Evolutionary conservation across 2,329 filamentous ascomycete genomes (phyloP), one percentile per base, ranked within the genome.

Genomic region (Cytospora schulzeri): DNA sequence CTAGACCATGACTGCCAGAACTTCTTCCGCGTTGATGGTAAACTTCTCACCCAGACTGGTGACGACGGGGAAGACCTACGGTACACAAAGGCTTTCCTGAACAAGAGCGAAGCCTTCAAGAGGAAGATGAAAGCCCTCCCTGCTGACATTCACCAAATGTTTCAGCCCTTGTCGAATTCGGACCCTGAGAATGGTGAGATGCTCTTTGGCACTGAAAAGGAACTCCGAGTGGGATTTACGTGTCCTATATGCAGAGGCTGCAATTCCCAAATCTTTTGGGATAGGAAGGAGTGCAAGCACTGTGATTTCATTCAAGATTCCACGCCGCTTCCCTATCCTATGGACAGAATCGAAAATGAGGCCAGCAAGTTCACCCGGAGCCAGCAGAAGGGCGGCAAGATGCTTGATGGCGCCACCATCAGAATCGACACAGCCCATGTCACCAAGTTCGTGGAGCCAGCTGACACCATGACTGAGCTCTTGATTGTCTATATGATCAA

Each of bases 211-310:
- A 81, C 83, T 0, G 81, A 84, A 14, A 75, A 77, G 3, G 73
- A 78, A 11, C 85, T 83, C 63, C 88, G 85, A 70, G 78, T 79
- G 58, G 90, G 90, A 0, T 84, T 92, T 55, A 84, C 90, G 2
- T 93, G 91, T 69, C 86, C 85, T 0, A 65, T 76, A 1, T 93
- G 91, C 68, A 76, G 79, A 0, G 81, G 85, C 50, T 91, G 89
- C 69, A 86, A 81, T 51, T 80, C 85, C 2, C 81, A 90, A 1
- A 77, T 82, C 17, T 74, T 80, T 28, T 93, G 89, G 88, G 76
- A 75, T 6, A 80, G 81, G 1, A 91, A 88, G 88, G 74, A 77
- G 29, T 93, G 89, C 66, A 77, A 81, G 52, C 84, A 69, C 1
- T 91, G 88, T 69, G 72, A 71, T 2, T 90, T 82, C 57, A 71